Conservation (phyloP, 176 grass and related monocot genomes). For the Alopecurus myosuroides region DNA sequence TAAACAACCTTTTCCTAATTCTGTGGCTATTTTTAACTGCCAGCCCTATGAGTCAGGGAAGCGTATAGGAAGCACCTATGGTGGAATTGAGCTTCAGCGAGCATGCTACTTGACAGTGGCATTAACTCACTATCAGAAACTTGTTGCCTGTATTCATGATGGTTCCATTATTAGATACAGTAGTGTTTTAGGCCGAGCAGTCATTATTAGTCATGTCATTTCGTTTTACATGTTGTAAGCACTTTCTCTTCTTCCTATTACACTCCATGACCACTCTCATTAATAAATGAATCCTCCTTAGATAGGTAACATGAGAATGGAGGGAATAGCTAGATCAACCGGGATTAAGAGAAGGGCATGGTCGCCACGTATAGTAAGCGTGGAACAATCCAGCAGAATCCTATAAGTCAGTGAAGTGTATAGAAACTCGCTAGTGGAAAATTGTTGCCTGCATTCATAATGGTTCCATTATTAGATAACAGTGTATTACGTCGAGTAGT, state of each 20-base stretch:
- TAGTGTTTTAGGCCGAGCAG: not conserved
- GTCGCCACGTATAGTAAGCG: too few relatives aligned
- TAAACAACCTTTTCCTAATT: not conserved
- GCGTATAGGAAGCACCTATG: not conserved
- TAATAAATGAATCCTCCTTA: not conserved
- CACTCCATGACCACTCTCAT: not conserved
- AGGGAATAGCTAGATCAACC: not conserved
- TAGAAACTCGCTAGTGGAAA: too few relatives aligned
- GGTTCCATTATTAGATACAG: not conserved
- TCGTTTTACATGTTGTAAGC: not conserved
- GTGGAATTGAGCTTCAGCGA: not conserved
- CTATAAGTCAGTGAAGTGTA: too few relatives aligned
- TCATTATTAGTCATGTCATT: not conserved
- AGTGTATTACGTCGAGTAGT: too few relatives aligned
- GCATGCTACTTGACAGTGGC: not conserved
- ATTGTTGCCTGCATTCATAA: too few relatives aligned
- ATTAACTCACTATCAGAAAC: not conserved
- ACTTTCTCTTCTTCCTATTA: not conserved
- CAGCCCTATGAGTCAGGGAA: slow-evolving; percentile 5
- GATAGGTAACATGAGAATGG: not conserved
- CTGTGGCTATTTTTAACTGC: not conserved
- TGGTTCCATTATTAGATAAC: too few relatives aligned
- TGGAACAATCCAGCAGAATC: too few relatives aligned
- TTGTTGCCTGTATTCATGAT: slow-evolving; percentile 16
- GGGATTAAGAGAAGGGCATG: not conserved